phyloP scores from a whole-genome alignment of 345 rosid genomes.

The Populus alba region DNA sequence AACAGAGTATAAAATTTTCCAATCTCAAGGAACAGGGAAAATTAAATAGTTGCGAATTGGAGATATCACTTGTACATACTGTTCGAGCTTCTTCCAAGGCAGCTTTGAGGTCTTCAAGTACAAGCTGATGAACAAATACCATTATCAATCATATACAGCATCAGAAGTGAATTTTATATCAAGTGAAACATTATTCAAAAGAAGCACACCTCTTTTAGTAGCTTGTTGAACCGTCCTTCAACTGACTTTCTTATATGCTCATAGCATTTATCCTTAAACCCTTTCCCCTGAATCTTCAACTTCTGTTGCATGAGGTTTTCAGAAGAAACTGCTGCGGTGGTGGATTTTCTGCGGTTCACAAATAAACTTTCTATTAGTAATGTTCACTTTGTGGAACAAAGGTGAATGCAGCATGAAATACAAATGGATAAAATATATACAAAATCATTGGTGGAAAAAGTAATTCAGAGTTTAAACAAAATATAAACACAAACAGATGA shows the following conservation, averaged over 20 bases:
- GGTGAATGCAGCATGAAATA: background rate
- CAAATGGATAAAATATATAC: background rate
- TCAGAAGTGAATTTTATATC: constrained; percentile 11
- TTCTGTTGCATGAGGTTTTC: constrained; percentile 64
- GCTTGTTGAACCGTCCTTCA: constrained; percentile 78
- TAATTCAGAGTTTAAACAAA: background rate
- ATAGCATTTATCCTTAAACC: constrained; percentile 94
- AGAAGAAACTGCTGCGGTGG: constrained; percentile 52
- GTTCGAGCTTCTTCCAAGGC: constrained; percentile 93
- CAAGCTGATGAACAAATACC: constrained; percentile 58
- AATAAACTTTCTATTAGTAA: background rate
- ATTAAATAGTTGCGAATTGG: background rate
- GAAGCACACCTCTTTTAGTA: constrained; percentile 62
- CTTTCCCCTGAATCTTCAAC: constrained; percentile 83
- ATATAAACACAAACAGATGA: background rate
- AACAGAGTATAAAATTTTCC: background rate
- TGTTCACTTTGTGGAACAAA: background rate
- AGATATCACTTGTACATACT: constrained; percentile 43
- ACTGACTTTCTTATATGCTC: constrained; percentile 87
- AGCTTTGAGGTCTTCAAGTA: constrained; percentile 83
- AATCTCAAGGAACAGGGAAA: background rate
- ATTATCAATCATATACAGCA: constrained; percentile 24
- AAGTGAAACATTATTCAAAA: background rate
- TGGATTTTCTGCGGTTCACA: constrained; percentile 57
- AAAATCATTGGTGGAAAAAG: background rate